A percentile compares a stretch with the other conserved stretches of the same genome.
phyloP scores from a whole-genome alignment of 768 basidiomycete genomes.

The Pleurotus citrinopileatus region DNA sequence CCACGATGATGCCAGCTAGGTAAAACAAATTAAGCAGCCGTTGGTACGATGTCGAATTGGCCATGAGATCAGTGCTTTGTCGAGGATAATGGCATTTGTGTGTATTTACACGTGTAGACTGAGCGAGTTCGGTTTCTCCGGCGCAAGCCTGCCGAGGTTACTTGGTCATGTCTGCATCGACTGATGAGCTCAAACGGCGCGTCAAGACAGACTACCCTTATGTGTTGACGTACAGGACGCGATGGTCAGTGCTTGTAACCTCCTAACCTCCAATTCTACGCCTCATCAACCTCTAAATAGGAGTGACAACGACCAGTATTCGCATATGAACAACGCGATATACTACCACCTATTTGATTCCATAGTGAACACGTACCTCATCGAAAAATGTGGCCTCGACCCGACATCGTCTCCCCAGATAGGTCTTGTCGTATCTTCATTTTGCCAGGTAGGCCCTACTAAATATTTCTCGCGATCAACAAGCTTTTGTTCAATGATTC shows the following conservation, averaged over 20 bases:
- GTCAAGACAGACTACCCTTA: constrained; percentile 54
- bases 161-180: constrained; percentile 13
- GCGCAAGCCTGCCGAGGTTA: neutral
- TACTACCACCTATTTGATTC: constrained; percentile 86
- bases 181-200: constrained; percentile 32
- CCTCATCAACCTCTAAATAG: too few relatives aligned
- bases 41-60: too few relatives aligned
- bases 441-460: constrained; percentile 56
- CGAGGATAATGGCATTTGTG: too few relatives aligned
- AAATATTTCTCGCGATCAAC: too few relatives aligned
- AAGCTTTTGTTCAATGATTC: too few relatives aligned
- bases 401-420: constrained; percentile 54
- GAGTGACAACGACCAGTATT: constrained; percentile 87
- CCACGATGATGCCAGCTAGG: too few relatives aligned
- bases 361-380: constrained; percentile 76
- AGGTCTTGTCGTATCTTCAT: constrained; percentile 77
- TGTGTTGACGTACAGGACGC: constrained; percentile 61
- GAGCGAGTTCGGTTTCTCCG: too few relatives aligned
- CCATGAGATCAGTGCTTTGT: too few relatives aligned
- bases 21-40: too few relatives aligned
- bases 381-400: constrained; percentile 54
- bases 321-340: constrained; percentile 76
- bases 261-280: too few relatives aligned
- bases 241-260: constrained; percentile 70
- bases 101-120: too few relatives aligned